These are phyloP conservation scores for Daldinia eschscholtzii DNA, from an alignment of 2,329 filamentous ascomycete species.

Conservation along the genomic window DNA sequence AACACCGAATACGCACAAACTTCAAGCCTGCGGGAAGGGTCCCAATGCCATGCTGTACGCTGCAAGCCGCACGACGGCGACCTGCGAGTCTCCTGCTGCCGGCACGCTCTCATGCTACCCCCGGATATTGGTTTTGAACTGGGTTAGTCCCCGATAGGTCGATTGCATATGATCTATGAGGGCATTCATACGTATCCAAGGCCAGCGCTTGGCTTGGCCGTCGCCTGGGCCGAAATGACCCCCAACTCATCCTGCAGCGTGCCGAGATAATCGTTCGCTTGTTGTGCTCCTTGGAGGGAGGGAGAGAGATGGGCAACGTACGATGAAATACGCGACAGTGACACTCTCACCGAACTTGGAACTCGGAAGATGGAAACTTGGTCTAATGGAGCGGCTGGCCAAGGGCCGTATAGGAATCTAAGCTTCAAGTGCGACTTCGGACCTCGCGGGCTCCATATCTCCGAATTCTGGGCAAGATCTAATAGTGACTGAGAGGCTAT, in stretches of 20 bases:
- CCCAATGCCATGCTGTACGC: constrained; percentile 27
- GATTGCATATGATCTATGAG: constrained; percentile 31
- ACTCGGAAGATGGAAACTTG: not conserved
- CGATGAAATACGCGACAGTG: not conserved
- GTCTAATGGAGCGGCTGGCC: constrained; percentile 1
- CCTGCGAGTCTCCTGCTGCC: constrained; percentile 16
- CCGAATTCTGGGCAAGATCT: constrained; percentile 18
- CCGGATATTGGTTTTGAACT: constrained; percentile 22
- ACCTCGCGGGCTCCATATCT: constrained; percentile 17
- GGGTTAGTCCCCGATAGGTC: constrained; percentile 32
- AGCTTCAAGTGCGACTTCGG: constrained; percentile 9
- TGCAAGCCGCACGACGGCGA: constrained; percentile 20
- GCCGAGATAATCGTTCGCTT: not conserved
- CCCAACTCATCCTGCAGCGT: not conserved
- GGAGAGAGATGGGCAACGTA: not conserved
- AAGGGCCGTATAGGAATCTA: not conserved
- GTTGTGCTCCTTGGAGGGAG: not conserved
- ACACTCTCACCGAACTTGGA: not conserved
- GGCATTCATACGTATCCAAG: constrained; percentile 14
- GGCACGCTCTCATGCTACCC: constrained; percentile 19
- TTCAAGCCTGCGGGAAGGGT: constrained; percentile 31
- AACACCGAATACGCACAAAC: constrained; percentile 14
- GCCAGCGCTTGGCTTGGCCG: constrained; percentile 1
- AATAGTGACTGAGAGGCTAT: not conserved
- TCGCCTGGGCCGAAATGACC: not conserved